Conservation (phyloP, 1,284 basidiomycete species). For the Blastosporella zonata region DNA sequence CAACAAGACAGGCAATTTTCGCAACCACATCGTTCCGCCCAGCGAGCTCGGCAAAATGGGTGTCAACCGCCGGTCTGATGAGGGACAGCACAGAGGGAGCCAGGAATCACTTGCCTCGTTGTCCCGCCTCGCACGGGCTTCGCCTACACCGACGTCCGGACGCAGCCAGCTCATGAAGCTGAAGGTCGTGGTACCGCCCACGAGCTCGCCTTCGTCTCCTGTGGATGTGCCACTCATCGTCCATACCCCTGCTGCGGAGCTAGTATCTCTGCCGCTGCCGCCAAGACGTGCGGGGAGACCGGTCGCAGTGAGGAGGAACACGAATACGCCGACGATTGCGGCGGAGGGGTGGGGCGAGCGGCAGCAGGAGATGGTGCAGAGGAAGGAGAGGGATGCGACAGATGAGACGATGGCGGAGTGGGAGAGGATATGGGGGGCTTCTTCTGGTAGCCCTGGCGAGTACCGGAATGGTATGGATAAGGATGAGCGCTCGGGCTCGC, state of each 20-base stretch:
- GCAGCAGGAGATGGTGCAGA: background rate
- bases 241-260: conserved; percentile 29
- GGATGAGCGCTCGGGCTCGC: conserved; percentile 19
- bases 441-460: background rate
- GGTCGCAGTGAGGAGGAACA: conserved; percentile 5
- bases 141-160: background rate
- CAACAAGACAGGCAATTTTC: conserved; percentile 14
- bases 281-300: conserved; percentile 22
- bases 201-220: background rate
- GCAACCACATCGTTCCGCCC: conserved; percentile 51
- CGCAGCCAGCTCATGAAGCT: conserved; percentile 8
- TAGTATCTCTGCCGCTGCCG: conserved; percentile 31
- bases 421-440: conserved; percentile 9
- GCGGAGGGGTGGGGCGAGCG: conserved; percentile 4
- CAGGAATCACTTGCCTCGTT: background rate
- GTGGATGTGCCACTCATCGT: conserved; percentile 31
- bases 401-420: conserved; percentile 16
- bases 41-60: conserved; percentile 40
- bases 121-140: background rate
- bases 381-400: background rate
- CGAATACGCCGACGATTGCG: conserved; percentile 5
- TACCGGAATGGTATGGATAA: conserved; percentile 10
- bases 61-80: conserved; percentile 12
- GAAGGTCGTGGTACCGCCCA: conserved; percentile 9
- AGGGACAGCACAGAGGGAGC: conserved; percentile 4